Evolutionary conservation across 2,329 filamentous ascomycete species (phyloP).

Genomic region (Diaporthe humulicola): DNA sequence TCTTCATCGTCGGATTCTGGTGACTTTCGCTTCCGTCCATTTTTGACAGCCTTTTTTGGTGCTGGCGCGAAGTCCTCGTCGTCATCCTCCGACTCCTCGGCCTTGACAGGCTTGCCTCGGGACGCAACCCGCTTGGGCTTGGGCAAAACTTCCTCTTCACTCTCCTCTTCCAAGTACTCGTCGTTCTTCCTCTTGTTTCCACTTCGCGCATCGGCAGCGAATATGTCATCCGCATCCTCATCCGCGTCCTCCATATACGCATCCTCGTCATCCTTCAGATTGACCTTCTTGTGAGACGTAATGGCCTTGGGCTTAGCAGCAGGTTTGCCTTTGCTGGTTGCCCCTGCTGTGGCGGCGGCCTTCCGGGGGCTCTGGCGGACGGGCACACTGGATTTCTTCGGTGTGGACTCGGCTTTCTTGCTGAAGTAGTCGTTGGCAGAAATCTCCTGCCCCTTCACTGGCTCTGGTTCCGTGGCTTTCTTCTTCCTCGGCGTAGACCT

Average conservation of each 20-base stretch:
- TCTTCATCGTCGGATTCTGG: conserved; percentile 38
- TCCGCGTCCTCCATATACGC: conserved; percentile 76
- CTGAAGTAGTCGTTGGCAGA: conserved; percentile 71
- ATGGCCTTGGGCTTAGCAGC: conserved; percentile 52
- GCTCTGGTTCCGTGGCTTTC: conserved; percentile 63
- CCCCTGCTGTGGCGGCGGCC: conserved; percentile 52
- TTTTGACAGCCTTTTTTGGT: conserved; percentile 48
- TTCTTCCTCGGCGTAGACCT: conserved; percentile 63
- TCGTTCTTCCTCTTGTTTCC: conserved; percentile 78
- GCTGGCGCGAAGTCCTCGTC: conserved; percentile 50
- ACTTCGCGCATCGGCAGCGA: conserved; percentile 78
- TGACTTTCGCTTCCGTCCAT: conserved; percentile 42
- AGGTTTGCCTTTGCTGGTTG: conserved; percentile 45
- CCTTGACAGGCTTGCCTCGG: conserved; percentile 53
- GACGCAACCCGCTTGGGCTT: conserved; percentile 64
- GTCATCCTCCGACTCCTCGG: conserved; percentile 50
- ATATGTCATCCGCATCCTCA: conserved; percentile 86
- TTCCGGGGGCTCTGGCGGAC: conserved; percentile 66
- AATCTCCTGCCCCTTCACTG: conserved; percentile 63
- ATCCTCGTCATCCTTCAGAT: conserved; percentile 65
- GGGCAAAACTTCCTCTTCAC: conserved; percentile 66
- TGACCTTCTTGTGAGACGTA: conserved; percentile 56
- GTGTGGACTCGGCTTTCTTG: conserved; percentile 53
- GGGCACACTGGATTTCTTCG: conserved; percentile 55
- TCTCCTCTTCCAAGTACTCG: conserved; percentile 79